Base-by-base conservation (phyloP, 495 filamentous ascomycete species). In the Astrothelium macrocarpum region DNA sequence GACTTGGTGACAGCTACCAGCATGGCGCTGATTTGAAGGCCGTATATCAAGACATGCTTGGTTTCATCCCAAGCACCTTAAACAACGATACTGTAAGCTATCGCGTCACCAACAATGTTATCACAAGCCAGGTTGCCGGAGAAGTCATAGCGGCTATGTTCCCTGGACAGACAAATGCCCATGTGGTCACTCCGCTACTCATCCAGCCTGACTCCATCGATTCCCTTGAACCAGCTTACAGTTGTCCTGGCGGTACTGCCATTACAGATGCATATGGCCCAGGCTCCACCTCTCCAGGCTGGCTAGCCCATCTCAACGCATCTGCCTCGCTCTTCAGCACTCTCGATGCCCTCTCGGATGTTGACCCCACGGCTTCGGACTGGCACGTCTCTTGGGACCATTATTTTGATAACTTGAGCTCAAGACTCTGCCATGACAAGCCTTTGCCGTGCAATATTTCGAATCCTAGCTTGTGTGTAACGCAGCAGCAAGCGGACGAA, bases 351-450 rank as follows among this genome's bases (percentile, higher is more conserved):
- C 78, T 89, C 62, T 85, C 82, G 1, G 85, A 85, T 10, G 78
- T 89, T 16, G 65, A 77, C 32, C 70, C 80, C 1, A 72, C 67
- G 43, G 81, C 84, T 65, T 67, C 71, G 0, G 80, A 79, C 32
- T 90, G 85, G 77, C 85, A 88, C 66, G 75, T 70, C 28, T 81
- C 77, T 64, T 84, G 83, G 61, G 87, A 90, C 71, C 86, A 89
- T 71, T 90, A 89, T 71, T 89, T 83, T 70, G 87, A 90, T 70
- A 89, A 87, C 61, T 78, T 90, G 25, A 86, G 84, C 7, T 81
- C 86, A 1, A 79, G 86, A 7, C 82, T 86, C 61, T 90, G 87
- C 67, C 85, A 89, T 62, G 69, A 66, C 32, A 84, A 85, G 64
- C 80, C 84, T 0, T 76, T 88, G 1, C 86, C 87, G 0, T 89